phyloP scores from a whole-genome alignment of 2,329 filamentous ascomycete species.

The Coniochaeta sp. region DNA sequence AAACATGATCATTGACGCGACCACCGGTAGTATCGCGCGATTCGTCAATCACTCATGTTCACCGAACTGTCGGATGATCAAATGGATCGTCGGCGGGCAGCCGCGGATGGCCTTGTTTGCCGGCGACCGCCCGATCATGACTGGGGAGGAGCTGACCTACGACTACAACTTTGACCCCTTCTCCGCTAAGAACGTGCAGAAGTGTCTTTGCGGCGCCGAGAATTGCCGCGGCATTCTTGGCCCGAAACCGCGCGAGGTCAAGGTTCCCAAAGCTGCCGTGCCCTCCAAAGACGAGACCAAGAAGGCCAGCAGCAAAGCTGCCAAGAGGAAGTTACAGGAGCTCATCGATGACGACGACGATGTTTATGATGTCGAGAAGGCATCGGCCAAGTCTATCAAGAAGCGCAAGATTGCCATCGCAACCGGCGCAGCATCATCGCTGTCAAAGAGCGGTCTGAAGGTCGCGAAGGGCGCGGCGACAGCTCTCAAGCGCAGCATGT shows the following conservation, averaged over 20 bases:
- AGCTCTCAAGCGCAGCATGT: constrained; percentile 30
- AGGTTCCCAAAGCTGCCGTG: constrained; percentile 28
- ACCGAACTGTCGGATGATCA: constrained; percentile 96
- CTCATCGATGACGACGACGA: constrained; percentile 34
- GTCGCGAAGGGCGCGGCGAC: constrained; percentile 24
- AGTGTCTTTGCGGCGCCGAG: constrained; percentile 53
- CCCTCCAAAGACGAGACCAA: constrained; percentile 33
- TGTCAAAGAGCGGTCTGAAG: constrained; percentile 23
- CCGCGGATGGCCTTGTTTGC: constrained; percentile 96
- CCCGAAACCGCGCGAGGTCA: constrained; percentile 51
- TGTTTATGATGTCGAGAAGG: constrained; percentile 14
- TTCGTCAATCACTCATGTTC: constrained; percentile 98
- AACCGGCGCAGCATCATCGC: constrained; percentile 23
- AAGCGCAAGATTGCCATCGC: constrained; percentile 39
- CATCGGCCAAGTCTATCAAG: constrained; percentile 21
- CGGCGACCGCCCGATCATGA: constrained; percentile 81
- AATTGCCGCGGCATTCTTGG: constrained; percentile 60
- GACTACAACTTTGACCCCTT: constrained; percentile 73
- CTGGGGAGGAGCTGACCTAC: constrained; percentile 92
- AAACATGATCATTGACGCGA: constrained; percentile 97
- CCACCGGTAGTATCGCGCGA: constrained; percentile 87
- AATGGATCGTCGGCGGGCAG: constrained; percentile 90
- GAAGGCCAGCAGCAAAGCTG: constrained; percentile 30
- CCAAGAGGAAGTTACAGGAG: constrained; percentile 51
- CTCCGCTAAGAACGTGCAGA: constrained; percentile 60